Conservation (phyloP, 208 protist genomes). For the Leishmania lainsoni region DNA sequence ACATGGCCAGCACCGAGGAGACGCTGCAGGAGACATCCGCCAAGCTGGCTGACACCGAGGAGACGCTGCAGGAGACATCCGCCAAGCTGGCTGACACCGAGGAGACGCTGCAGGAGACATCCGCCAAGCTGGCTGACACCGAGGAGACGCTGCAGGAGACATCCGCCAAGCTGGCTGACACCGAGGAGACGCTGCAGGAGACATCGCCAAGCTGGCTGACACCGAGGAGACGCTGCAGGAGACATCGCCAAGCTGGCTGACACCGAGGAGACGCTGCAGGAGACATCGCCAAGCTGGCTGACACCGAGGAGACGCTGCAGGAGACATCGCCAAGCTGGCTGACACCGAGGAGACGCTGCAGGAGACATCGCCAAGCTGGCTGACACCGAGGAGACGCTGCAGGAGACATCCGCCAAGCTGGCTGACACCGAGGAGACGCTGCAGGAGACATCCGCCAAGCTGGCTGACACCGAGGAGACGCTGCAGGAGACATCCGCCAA, state of each 20-base stretch:
- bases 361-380: constrained; percentile 32
- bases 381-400: constrained; percentile 2
- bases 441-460: constrained; percentile 30
- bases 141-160: constrained; percentile 7
- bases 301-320: constrained; percentile 43
- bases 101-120: constrained; percentile 32
- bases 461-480: constrained; percentile 7
- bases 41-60: constrained; percentile 32
- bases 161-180: constrained; percentile 6
- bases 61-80: constrained; percentile 37
- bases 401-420: constrained; percentile 7
- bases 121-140: constrained; percentile 24
- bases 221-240: constrained; percentile 10
- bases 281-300: constrained; percentile 39
- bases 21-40: constrained; percentile 20
- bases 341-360: constrained; percentile 34
- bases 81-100: constrained; percentile 29
- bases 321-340: constrained; percentile 27
- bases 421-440: constrained; percentile 25
- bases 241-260: constrained; percentile 16
- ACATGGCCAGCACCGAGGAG: background rate
- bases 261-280: constrained; percentile 35
- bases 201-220: constrained; percentile 22
- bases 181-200: constrained; percentile 31
- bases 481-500: constrained; percentile 9